Base-by-base conservation (phyloP, 495 filamentous ascomycete species). In the Podospora anserina region DNA sequence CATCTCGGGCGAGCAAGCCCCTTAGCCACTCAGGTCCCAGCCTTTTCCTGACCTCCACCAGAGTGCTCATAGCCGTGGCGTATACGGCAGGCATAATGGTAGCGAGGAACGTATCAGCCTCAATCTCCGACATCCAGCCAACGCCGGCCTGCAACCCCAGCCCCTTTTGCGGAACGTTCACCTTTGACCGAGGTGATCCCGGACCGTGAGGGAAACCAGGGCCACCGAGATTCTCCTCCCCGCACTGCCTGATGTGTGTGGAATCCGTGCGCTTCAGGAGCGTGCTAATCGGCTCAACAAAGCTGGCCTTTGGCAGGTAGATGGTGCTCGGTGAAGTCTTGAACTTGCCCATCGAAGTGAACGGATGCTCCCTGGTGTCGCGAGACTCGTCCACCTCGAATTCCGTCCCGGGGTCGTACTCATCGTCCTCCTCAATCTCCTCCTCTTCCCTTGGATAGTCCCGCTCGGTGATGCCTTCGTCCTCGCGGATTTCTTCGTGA, bases 41-140 rank as follows among this genome's bases (percentile, higher is more conserved):
- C 16, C 95, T 87, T 74, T 93, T 93, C 44, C 95, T 89, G 16
- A 93, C 82, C 80, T 99, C 95, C 0, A 91, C 90, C 34, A 99
- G 72, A 7, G 88, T 82, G 70, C 90, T 91, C 77, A 90, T 86
- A 0, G 87, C 77, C 7, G 91, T 84, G 0, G 94, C 88, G 76
- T 96, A 97, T 65, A 90, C 84, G 1, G 88, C 90, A 0, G 95
- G 94, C 74, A 96, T 88, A 13, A 96, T 83, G 7, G 88, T 87
- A 4, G 93, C 87, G 28, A 97, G 71, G 71, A 88, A 97, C 3
- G 88, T 85, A 82, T 97, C 92, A n/a, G 88, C 91, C 74, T 97
- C 91, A 78, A 97, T 94, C 30, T 92, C 88, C 4, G 82, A 82
- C 92, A 97, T 96, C 32, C 81, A 80, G 64, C 85, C 81, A 65